These are phyloP conservation scores for Cucurbita maxima DNA, from an alignment of 306 rosid genomes.

Conservation along the genomic window DNA sequence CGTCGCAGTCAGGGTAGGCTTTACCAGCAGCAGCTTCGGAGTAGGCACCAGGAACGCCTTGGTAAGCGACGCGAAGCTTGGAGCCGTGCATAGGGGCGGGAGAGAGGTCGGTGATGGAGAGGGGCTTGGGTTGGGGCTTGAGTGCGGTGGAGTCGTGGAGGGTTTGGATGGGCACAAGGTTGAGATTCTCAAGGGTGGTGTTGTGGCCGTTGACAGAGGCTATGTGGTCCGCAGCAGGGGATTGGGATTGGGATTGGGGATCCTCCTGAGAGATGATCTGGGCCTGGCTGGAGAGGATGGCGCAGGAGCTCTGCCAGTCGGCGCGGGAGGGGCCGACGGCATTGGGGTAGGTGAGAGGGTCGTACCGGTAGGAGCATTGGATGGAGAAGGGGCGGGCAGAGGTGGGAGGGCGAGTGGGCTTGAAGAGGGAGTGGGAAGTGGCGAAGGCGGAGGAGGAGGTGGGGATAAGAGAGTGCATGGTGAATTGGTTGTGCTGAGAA, in stretches of 20 bases:
- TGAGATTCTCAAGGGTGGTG: constrained; percentile 29
- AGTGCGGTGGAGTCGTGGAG: not conserved
- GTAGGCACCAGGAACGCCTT: constrained; percentile 96
- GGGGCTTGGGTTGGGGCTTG: constrained; percentile 39
- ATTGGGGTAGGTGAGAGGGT: constrained; percentile 25
- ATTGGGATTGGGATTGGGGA: not conserved
- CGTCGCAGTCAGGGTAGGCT: constrained; percentile 87
- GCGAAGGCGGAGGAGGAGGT: constrained; percentile 3
- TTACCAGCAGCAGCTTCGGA: constrained; percentile 95
- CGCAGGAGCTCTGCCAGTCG: constrained; percentile 91
- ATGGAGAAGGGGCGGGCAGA: constrained; percentile 6
- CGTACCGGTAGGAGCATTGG: constrained; percentile 35
- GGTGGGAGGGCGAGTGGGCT: constrained; percentile 5
- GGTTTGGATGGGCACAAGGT: constrained; percentile 38
- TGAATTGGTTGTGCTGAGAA: not conserved
- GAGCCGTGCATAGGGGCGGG: constrained; percentile 99
- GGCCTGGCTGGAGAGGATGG: constrained; percentile 46
- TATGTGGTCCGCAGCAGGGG: constrained; percentile 6
- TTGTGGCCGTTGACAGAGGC: constrained; percentile 67
- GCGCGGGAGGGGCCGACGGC: constrained; percentile 44
- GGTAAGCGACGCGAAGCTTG: constrained; percentile 74
- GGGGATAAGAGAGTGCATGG: constrained; percentile 42
- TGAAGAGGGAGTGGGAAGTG: constrained; percentile 17
- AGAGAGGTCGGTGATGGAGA: constrained; percentile 67
- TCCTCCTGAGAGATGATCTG: constrained; percentile 42